Evolutionary conservation across 108 stramenopile species (phyloP).

Genomic region (Skeletonema marinoi): DNA sequence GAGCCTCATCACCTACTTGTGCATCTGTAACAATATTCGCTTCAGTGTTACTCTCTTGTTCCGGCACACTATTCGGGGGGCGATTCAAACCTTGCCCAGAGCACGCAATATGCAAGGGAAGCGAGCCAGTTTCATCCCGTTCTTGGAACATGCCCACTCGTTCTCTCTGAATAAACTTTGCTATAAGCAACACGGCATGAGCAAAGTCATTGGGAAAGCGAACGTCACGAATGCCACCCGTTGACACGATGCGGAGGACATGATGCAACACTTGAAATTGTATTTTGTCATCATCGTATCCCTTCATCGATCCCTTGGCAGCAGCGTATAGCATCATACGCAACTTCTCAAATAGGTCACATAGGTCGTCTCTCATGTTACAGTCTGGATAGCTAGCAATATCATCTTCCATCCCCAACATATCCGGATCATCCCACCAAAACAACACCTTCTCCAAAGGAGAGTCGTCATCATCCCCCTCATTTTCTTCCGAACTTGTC

Average conservation of each 20-base stretch:
- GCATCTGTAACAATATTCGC: conserved; percentile 1
- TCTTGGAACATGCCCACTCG: conserved; percentile 32
- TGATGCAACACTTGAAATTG: conserved; percentile 39
- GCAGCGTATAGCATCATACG: conserved; percentile 50
- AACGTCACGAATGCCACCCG: conserved; percentile 28
- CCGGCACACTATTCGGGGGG: conserved; percentile 5
- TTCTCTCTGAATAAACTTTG: conserved; percentile 37
- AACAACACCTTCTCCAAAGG: conserved; percentile 38
- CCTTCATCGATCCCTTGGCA: conserved; percentile 15
- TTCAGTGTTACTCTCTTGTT: neutral
- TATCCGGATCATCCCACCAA: conserved; percentile 51
- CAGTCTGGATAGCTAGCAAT: conserved; percentile 41
- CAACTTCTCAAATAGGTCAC: conserved; percentile 38
- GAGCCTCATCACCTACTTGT: conserved; percentile 10
- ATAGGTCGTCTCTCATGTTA: conserved; percentile 35
- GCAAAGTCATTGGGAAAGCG: conserved; percentile 40
- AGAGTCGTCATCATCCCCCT: conserved; percentile 49
- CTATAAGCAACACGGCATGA: conserved; percentile 28
- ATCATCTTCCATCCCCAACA: conserved; percentile 39
- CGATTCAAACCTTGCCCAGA: conserved; percentile 22
- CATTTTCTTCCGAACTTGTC: conserved; percentile 31
- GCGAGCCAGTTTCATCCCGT: conserved; percentile 40
- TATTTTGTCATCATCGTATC: conserved; percentile 27
- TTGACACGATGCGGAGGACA: conserved; percentile 18
- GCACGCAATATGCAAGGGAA: conserved; percentile 48